Evolutionary conservation across 2,329 filamentous ascomycete genomes (phyloP).

Genomic region (Diaporthe vaccinii): DNA sequence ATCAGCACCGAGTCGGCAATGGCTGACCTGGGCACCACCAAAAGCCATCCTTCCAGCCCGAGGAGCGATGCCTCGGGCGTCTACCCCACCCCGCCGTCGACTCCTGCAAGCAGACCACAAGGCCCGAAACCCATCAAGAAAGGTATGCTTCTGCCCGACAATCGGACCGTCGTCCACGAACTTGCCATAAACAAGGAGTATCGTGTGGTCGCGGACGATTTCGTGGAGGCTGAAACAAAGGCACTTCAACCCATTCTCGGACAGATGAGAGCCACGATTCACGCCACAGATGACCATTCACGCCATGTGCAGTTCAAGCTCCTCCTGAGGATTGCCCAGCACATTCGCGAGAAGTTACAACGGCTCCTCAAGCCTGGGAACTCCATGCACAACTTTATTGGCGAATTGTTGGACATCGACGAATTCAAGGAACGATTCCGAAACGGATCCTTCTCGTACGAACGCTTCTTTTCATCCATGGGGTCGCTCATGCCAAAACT

Average conservation of each 20-base stretch:
- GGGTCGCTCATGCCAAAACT: slow-evolving; percentile 81
- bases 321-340: slow-evolving; percentile 78
- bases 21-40: slow-evolving; percentile 56
- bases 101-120: slow-evolving; percentile 43
- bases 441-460: slow-evolving; percentile 82
- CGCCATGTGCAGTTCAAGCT: slow-evolving; percentile 75
- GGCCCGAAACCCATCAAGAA: slow-evolving; percentile 30
- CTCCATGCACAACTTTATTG: slow-evolving; percentile 80
- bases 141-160: slow-evolving; percentile 72
- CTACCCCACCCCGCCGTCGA: slow-evolving; percentile 67
- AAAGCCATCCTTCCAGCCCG: not conserved
- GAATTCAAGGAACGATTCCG: slow-evolving; percentile 77
- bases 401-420: slow-evolving; percentile 81
- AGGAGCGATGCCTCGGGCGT: slow-evolving; percentile 59
- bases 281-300: slow-evolving; percentile 63
- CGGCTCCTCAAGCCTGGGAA: slow-evolving; percentile 78
- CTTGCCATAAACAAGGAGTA: slow-evolving; percentile 85
- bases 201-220: slow-evolving; percentile 74
- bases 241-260: slow-evolving; percentile 64
- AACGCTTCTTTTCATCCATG: slow-evolving; percentile 84
- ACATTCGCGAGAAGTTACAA: slow-evolving; percentile 79
- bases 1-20: slow-evolving; percentile 52
- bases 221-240: slow-evolving; percentile 67
- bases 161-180: slow-evolving; percentile 83
- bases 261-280: slow-evolving; percentile 75